Base-by-base conservation (phyloP, 495 filamentous ascomycete genomes). In the Gamarada debralockiae region DNA sequence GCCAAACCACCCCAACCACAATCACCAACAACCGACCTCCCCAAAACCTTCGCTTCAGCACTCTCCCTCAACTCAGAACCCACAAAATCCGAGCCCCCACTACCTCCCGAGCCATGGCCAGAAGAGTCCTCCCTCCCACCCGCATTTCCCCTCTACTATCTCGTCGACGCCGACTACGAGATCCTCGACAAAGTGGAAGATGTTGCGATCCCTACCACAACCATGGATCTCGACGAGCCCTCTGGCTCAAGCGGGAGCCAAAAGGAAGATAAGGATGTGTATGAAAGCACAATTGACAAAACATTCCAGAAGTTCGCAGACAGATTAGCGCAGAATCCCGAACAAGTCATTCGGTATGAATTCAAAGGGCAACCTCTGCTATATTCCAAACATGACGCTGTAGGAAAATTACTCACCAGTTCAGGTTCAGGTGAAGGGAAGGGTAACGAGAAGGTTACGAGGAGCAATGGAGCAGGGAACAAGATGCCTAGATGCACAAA, bases 331-430 rank as follows among this genome's bases (percentile, higher is more conserved):
- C 89, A 97, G 65, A 98, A 98, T 69, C 90, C 93, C 0, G 90
- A 96, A 56, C 93, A 98, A 62, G 85, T 91, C 13, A 82, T 99
- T 29, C 83, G 95, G 37, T 99, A 97, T 63, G 92, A 97, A 65
- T 95, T 89, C 66, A 74, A 71, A 1, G 95, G 93, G 0, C 57
- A 70, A 21, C 92, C 95, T 21, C 66, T 99, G 34, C 75, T 97
- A 12, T 98, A 96, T 65, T 81, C 79, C 17, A 84, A 85, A 60
- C 73, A 64, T 2, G 93, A 97, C 57, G 70, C 71, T 10, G 83
- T 95, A 9, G 91, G 90, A 2, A 82, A 77, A 61, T 46, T 80
- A 7, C 65, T 97, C 0, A 56, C 69, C 1, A 43, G 54, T 23
- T 43, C 20, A 7, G 15, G 45, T 14, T n/a, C n/a, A n/a, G n/a